Base-by-base conservation (phyloP, 371 early-diverging fungal species). In the Mycotypha africana region DNA sequence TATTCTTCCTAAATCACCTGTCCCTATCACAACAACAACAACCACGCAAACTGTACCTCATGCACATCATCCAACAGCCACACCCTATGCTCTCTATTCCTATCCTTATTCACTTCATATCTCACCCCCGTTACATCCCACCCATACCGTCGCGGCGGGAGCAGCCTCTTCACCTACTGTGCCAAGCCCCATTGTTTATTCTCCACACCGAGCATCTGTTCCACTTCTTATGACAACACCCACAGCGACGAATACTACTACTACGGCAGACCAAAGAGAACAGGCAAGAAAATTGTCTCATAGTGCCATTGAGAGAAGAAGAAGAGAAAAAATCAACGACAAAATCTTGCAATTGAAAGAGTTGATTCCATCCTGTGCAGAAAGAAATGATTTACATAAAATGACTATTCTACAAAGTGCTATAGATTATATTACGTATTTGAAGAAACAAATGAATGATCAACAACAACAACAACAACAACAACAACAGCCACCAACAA, bases 241-340 rank as follows among this genome's bases (percentile, higher is more conserved):
- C 6, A 45, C 61, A 12, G 45, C 45, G 3, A 17, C 45, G 3
- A 19, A 41, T 9, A 28, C 28, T 34, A 24, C 28, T 16, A 53
- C 56, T 6, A 58, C 66, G 26, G 67, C 69, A 16, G 65, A 73
- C 40, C 56, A 67, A 54, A 42, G 74, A 7, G 80, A 80, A 38
- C 53, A 76, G 34, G 66, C 75, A 26, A 78, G 85, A 36, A 84
- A 82, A 49, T 71, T 81, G 8, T 82, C 85, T 0, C 89, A 89
- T 42, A 85, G 85, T 22, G 85, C 86, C 8, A 85, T 87, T 19
- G 89, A 89, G 48, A 72, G 86, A 20, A 73, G 86, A 4, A 71
- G 89, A 31, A 79, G 89, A 31, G 88, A 89, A 43, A 71, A 79
- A 22, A 86, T 86, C 60, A 87, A 89, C 51, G 85, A 84, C 56